A percentile compares a stretch with the other conserved stretches of the same genome.
These are phyloP conservation scores for Astragalus membranaceus DNA, from an alignment of 306 rosid genomes.

Conservation along the genomic window DNA sequence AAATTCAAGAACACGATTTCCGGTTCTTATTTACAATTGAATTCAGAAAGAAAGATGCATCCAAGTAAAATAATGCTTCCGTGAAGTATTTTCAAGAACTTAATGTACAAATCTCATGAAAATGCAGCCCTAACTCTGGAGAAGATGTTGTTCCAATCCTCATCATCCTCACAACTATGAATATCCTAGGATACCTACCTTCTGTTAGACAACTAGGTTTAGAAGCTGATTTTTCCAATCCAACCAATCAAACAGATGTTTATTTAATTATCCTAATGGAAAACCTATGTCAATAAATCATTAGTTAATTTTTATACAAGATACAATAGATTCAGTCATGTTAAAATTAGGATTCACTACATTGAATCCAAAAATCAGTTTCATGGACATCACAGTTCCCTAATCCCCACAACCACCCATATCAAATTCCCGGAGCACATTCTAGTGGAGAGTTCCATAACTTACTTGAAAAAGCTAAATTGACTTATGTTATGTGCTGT, in stretches of 20 bases:
- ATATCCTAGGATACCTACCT: neutral
- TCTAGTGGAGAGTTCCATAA: neutral
- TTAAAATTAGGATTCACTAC: neutral
- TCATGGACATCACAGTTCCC: constrained; percentile 5
- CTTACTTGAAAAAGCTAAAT: neutral
- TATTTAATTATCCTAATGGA: neutral
- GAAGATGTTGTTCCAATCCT: neutral
- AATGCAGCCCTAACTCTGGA: neutral
- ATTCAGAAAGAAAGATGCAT: too few relatives aligned
- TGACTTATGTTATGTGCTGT: neutral
- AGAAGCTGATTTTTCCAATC: neutral
- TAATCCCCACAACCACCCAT: neutral
- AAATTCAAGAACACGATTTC: too few relatives aligned
- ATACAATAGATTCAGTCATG: neutral
- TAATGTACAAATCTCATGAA: neutral
- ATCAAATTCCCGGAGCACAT: neutral
- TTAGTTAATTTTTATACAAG: neutral
- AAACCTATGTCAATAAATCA: neutral
- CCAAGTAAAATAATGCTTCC: neutral
- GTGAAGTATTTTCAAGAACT: too few relatives aligned
- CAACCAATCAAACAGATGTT: neutral
- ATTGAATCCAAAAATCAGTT: neutral
- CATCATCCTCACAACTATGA: neutral
- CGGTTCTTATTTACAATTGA: too few relatives aligned
- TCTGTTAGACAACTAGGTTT: neutral